phyloP scores from a whole-genome alignment of 2,329 filamentous ascomycete genomes.

The Drechmeria coniospora region DNA sequence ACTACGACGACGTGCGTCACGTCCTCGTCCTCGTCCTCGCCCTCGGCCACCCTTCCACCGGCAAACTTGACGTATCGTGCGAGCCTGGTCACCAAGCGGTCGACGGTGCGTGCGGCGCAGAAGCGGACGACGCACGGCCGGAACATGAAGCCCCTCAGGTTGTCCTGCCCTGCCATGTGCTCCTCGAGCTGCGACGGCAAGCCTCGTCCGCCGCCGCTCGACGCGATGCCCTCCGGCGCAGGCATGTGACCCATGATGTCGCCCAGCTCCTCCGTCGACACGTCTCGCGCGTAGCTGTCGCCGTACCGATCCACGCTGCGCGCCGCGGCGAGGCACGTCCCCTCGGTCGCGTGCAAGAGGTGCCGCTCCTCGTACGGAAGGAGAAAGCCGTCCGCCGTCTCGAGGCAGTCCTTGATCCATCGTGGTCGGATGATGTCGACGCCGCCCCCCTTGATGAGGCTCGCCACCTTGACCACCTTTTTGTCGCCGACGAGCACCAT shows the following conservation, averaged over 20 bases:
- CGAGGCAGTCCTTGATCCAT: constrained; percentile 76
- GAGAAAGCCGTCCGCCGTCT: constrained; percentile 41
- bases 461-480: constrained; percentile 66
- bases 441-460: constrained; percentile 56
- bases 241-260: constrained; percentile 34
- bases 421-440: constrained; percentile 60
- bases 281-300: constrained; percentile 69
- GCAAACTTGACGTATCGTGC: constrained; percentile 52
- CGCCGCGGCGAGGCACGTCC: constrained; percentile 35
- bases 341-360: constrained; percentile 52
- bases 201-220: constrained; percentile 24
- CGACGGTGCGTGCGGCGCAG: constrained; percentile 13
- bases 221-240: constrained; percentile 22
- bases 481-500: constrained; percentile 71
- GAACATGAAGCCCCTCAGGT: constrained; percentile 38
- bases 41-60: constrained; percentile 41
- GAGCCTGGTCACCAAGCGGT: constrained; percentile 25
- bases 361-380: constrained; percentile 49
- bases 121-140: constrained; percentile 28
- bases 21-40: constrained; percentile 31
- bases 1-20: constrained; percentile 60
- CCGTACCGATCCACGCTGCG: constrained; percentile 59
- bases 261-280: constrained; percentile 46
- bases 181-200: constrained; percentile 41
- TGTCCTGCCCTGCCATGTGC: constrained; percentile 36